Conservation (phyloP, 352 stramenopile genomes). For the Phytopythium montanum region DNA sequence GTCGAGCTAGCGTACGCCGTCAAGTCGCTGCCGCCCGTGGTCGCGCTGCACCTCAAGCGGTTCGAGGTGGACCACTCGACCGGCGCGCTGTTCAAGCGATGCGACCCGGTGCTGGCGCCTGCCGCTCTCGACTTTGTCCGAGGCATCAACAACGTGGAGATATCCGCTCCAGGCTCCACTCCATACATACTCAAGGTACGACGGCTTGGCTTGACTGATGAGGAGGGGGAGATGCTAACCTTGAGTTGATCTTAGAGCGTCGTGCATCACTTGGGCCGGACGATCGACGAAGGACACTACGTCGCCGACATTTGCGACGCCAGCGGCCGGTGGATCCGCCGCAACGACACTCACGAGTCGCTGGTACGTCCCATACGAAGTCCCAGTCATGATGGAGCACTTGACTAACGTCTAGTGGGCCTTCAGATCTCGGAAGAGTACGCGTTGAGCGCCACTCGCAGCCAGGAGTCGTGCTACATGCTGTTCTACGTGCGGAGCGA, state of each 20-base stretch:
- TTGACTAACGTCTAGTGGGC: neutral
- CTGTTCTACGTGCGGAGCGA: constrained; percentile 76
- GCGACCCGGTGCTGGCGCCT: constrained; percentile 71
- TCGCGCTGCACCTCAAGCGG: constrained; percentile 83
- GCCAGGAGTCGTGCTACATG: constrained; percentile 87
- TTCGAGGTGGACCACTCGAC: constrained; percentile 76
- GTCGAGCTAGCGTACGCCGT: constrained; percentile 57
- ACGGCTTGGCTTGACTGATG: neutral
- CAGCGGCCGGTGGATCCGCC: constrained; percentile 55
- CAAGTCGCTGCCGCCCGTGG: constrained; percentile 59
- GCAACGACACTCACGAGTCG: constrained; percentile 82
- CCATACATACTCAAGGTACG: constrained; percentile 58
- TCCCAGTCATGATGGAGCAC: neutral
- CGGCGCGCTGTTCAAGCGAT: constrained; percentile 75
- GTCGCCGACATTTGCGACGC: constrained; percentile 67
- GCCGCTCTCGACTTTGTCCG: constrained; percentile 32
- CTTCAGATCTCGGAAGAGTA: constrained; percentile 75
- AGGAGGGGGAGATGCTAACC: neutral
- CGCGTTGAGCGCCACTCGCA: constrained; percentile 62
- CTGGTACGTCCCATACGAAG: constrained; percentile 27
- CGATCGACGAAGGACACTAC: constrained; percentile 83
- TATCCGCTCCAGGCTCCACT: constrained; percentile 9
- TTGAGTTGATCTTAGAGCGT: constrained; percentile 50
- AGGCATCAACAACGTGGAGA: constrained; percentile 26
- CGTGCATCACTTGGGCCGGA: constrained; percentile 79